Evolutionary conservation across 768 basidiomycete species (phyloP).

Genomic region (Tylopilus subfusipes): DNA sequence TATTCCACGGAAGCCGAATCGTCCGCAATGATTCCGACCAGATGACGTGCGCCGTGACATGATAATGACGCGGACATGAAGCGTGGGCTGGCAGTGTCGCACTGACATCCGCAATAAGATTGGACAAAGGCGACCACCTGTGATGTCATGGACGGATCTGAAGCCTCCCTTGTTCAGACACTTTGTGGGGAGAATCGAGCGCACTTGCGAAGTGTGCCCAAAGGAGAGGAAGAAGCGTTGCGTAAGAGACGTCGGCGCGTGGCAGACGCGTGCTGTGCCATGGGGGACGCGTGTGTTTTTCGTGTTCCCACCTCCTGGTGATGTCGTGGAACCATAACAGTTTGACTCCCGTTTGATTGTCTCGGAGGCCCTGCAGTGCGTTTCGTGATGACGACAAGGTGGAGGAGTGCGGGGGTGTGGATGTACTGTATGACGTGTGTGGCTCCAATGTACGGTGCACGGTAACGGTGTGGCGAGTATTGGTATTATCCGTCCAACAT

Average conservation of each 20-base stretch:
- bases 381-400: slow-evolving; percentile 14
- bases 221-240: slow-evolving; percentile 10
- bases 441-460: not conserved
- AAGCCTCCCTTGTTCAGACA: slow-evolving; percentile 3
- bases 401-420: slow-evolving; percentile 20
- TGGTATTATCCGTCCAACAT: slow-evolving; percentile 9
- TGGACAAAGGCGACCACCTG: not conserved
- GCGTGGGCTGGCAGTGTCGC: slow-evolving; percentile 4
- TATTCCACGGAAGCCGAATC: not conserved
- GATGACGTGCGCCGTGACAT: not conserved
- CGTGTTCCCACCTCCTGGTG: slow-evolving; percentile 11
- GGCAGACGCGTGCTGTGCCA: slow-evolving; percentile 29
- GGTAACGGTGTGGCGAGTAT: slow-evolving; percentile 1
- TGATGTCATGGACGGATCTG: slow-evolving; percentile 5
- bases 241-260: slow-evolving; percentile 9
- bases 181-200: not conserved
- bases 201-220: not conserved
- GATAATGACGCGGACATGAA: slow-evolving; percentile 10
- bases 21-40: not conserved
- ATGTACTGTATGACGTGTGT: slow-evolving; percentile 16
- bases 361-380: slow-evolving; percentile 10
- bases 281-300: slow-evolving; percentile 24
- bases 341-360: slow-evolving; percentile 9
- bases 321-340: slow-evolving; percentile 19
- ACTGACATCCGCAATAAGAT: not conserved